Evolutionary conservation across 2,329 filamentous ascomycete species (phyloP).

Genomic region (Colletotrichum salicis): DNA sequence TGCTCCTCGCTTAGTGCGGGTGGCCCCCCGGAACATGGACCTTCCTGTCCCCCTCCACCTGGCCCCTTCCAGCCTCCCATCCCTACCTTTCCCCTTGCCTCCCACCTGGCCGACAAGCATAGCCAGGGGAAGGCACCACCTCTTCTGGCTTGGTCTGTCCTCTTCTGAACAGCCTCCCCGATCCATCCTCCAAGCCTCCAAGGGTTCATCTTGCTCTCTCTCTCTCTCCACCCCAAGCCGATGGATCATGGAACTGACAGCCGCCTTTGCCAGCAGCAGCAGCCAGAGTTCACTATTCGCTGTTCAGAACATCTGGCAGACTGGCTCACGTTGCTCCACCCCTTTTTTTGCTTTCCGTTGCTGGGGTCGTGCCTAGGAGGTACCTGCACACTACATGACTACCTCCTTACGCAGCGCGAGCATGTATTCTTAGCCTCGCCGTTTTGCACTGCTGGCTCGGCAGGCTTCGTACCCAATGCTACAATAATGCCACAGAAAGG

Average conservation of each 20-base stretch:
- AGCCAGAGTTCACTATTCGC: neutral
- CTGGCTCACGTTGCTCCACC: neutral
- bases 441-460: neutral
- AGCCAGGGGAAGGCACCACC: constrained; percentile 20
- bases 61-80: constrained; percentile 30
- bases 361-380: neutral
- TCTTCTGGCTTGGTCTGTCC: constrained; percentile 25
- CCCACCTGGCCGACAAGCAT: constrained; percentile 29
- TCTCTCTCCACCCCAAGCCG: constrained; percentile 13
- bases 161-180: constrained; percentile 22
- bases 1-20: neutral
- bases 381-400: neutral
- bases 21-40: neutral
- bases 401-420: neutral
- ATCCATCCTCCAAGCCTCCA: constrained; percentile 26
- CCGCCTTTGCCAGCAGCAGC: constrained; percentile 20
- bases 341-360: neutral
- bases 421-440: neutral
- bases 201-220: constrained; percentile 24
- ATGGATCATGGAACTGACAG: constrained; percentile 23
- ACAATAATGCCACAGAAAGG: neutral
- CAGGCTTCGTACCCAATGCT: neutral
- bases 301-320: no score
- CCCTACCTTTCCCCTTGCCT: constrained; percentile 29
- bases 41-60: neutral